Conservation (phyloP, 192 early-diverging fungal genomes). For the Chytriomyces confervae region DNA sequence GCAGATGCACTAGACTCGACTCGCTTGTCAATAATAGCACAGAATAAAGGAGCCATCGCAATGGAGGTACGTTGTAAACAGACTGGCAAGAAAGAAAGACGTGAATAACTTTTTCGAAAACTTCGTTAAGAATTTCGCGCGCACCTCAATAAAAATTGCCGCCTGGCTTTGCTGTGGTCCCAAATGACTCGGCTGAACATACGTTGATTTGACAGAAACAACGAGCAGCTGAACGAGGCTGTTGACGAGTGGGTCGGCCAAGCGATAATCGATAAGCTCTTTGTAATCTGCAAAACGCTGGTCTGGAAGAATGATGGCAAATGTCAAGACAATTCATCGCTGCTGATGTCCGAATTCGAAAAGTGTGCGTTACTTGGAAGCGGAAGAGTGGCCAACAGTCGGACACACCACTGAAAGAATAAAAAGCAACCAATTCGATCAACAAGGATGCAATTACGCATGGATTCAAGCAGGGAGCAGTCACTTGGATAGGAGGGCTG, state of each 20-base stretch:
- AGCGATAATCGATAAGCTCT: constrained; percentile 18
- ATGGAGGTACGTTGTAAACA: constrained; percentile 7
- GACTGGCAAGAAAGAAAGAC: neutral
- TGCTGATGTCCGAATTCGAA: neutral
- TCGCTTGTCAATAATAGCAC: constrained; percentile 5
- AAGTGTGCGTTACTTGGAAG: neutral
- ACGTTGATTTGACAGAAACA: neutral
- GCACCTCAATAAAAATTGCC: neutral
- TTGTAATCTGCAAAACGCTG: constrained; percentile 12
- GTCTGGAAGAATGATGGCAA: neutral
- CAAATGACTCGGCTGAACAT: neutral
- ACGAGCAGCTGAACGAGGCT: constrained; percentile 16
- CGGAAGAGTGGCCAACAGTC: neutral
- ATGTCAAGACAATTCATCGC: neutral
- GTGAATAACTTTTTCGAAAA: neutral
- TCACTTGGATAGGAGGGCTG: too few species aligned
- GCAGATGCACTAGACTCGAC: neutral
- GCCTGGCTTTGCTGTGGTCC: neutral
- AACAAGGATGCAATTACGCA: too few species aligned
- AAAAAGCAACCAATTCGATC: too few species aligned
- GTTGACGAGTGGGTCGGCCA: constrained; percentile 3
- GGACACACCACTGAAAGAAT: neutral
- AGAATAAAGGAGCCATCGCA: constrained; percentile 26
- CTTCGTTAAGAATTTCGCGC: neutral
- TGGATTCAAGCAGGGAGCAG: too few species aligned